Conservation (phyloP, 2,329 filamentous ascomycete genomes). For the Cercospora sp. region DNA sequence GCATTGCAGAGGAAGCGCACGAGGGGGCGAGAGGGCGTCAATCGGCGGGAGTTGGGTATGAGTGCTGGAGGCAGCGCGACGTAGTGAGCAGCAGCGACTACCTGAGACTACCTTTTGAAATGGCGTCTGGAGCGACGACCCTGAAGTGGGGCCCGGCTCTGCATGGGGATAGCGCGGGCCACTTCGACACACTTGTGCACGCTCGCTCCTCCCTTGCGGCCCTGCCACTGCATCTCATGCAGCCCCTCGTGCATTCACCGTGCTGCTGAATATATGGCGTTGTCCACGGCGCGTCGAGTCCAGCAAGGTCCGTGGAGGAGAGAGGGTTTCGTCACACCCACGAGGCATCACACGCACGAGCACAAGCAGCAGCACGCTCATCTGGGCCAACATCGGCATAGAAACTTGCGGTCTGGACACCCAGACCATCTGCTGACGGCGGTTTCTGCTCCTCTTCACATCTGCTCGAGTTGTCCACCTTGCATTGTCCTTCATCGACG, state of each 20-base stretch:
- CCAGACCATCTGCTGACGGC: neutral
- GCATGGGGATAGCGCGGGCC: constrained; percentile 1
- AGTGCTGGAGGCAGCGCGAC: neutral
- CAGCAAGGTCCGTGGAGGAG: neutral
- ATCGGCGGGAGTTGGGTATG: neutral
- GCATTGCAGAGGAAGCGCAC: constrained; percentile 1
- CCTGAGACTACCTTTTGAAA: constrained; percentile 9
- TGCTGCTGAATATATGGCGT: neutral
- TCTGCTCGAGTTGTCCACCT: neutral
- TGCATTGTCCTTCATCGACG: neutral
- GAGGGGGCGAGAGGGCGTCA: neutral
- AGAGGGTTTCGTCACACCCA: neutral
- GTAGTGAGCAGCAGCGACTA: neutral
- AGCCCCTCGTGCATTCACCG: neutral
- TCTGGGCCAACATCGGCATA: constrained; percentile 1
- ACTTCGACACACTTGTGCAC: constrained; percentile 1
- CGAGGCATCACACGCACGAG: constrained; percentile 9
- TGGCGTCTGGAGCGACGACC: constrained; percentile 8
- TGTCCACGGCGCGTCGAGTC: neutral
- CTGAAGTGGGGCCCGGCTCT: neutral
- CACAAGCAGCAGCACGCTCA: neutral
- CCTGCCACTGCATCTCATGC: neutral
- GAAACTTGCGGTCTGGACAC: constrained; percentile 5
- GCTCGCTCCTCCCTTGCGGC: neutral
- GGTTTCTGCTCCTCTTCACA: neutral